A percentile compares a stretch with the other conserved stretches of the same genome.
phyloP scores from a whole-genome alignment of 2,329 filamentous ascomycete species.

The Fusarium luffae region DNA sequence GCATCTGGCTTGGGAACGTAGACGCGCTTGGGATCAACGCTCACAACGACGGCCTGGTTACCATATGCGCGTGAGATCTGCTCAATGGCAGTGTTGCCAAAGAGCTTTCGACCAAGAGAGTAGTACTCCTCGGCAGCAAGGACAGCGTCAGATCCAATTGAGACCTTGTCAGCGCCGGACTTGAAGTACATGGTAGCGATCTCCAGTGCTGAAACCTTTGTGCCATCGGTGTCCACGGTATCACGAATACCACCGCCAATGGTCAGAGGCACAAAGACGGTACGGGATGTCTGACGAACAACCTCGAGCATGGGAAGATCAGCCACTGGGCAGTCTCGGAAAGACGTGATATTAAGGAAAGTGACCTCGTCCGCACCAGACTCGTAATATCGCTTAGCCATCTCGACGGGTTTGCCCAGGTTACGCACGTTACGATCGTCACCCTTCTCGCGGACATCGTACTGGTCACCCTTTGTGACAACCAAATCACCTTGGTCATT shows the following conservation, averaged over 20 bases:
- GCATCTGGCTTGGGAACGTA: constrained; percentile 82
- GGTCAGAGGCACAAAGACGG: constrained; percentile 95
- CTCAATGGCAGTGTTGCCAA: constrained; percentile 91
- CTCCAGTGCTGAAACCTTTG: constrained; percentile 86
- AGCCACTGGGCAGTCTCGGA: constrained; percentile 91
- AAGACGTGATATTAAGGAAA: constrained; percentile 98
- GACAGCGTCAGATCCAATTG: constrained; percentile 95
- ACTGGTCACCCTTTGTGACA: constrained; percentile 98
- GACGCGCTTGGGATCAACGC: constrained; percentile 90
- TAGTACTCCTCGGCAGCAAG: constrained; percentile 93
- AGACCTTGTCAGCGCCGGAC: constrained; percentile 96
- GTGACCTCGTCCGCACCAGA: constrained; percentile 97
- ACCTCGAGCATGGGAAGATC: constrained; percentile 98
- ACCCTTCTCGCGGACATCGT: constrained; percentile 93
- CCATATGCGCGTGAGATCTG: constrained; percentile 94
- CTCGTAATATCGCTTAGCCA: constrained; percentile 94
- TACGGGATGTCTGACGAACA: constrained; percentile 83
- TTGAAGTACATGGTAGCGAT: constrained; percentile 98
- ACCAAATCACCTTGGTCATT: constrained; percentile 96
- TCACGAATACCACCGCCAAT: constrained; percentile 96
- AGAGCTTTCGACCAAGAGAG: constrained; percentile 72
- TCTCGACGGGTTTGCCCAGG: constrained; percentile 94
- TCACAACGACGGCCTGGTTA: constrained; percentile 95
- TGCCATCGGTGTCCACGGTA: constrained; percentile 88
- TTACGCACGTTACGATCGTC: constrained; percentile 78